Base-by-base conservation (phyloP, 2,329 filamentous ascomycete genomes). In the Emericellopsis atlantica region DNA sequence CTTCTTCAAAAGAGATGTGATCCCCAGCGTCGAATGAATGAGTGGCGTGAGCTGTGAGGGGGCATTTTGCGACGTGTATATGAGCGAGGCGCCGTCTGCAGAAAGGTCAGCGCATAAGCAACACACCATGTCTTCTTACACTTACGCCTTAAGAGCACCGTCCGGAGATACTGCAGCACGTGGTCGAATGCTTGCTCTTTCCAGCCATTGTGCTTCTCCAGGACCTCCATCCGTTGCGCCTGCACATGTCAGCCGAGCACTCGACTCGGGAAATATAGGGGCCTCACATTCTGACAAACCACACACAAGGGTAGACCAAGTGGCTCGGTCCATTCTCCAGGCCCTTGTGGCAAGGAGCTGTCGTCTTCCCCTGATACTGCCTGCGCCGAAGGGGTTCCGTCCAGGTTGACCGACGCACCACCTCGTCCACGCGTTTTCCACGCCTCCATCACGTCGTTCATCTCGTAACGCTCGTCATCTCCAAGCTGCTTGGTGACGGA, bases 171-270 rank as follows among this genome's bases (percentile, higher is more conserved):
- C 56, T 98, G 92, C 44, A 95, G 72, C 35, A 98, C 85, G 49
- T 92, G 89, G 58, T 98, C 92, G 54, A 98, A 98, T 51, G 94
- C 84, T 49, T 93, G 87, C 60, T 98, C 92, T 61, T 88, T 90
- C 88, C 90, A 98, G 12, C 83, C 79, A 44, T 89, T 80, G 39
- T 87, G 89, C 58, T 85, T 87, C 62, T 96, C 92, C 43, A 98
- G 62, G 32, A 78, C 75, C 54, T 96, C 89, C 59, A 96, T 94
- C 58, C 85, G 88, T 61, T 94, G 86, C 12, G 87, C 76, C 81
- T 87, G 49, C 7, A 33, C 5, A 33, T 40, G 43, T 53, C 54
- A 51, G 59, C 51, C 36, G 40, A 39, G 5, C 22, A 39, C 37
- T 18, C 44, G 18, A 43, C 5, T 10, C 32, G 23, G 24, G 3